Percentiles rank a stretch among this genome's conserved stretches.
These are phyloP conservation scores for Colletotrichum chlorophyti DNA, from an alignment of 2,329 filamentous ascomycete genomes.

Conservation along the genomic window DNA sequence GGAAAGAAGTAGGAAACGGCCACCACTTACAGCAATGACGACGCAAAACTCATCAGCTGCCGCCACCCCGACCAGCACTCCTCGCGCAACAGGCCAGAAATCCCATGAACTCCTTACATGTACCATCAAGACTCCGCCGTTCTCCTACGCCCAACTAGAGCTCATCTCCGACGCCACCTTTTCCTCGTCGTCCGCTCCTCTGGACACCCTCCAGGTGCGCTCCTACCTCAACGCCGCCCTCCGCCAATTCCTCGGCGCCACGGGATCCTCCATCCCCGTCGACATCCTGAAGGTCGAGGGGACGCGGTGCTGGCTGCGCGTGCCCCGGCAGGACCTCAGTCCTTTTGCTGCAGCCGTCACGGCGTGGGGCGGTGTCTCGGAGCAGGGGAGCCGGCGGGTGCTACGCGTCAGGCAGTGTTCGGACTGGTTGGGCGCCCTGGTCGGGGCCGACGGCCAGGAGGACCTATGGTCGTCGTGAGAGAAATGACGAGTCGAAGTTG, in stretches of 20 bases:
- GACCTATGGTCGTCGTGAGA: conserved; percentile 56
- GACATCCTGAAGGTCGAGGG: conserved; percentile 72
- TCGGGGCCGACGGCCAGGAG: conserved; percentile 54
- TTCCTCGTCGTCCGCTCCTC: conserved; percentile 24
- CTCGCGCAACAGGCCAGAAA: conserved; percentile 34
- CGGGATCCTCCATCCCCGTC: conserved; percentile 70
- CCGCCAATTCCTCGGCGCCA: conserved; percentile 72
- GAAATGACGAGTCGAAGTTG: background rate
- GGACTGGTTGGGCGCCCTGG: conserved; percentile 68
- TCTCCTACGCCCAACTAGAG: conserved; percentile 64
- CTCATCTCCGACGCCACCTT: conserved; percentile 42
- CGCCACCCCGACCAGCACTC: background rate
- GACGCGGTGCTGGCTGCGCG: conserved; percentile 66
- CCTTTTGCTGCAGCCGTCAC: conserved; percentile 70
- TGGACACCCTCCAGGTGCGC: conserved; percentile 69
- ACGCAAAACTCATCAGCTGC: conserved; percentile 8
- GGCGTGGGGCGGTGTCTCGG: conserved; percentile 63
- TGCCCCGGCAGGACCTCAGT: conserved; percentile 66
- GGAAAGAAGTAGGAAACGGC: no score
- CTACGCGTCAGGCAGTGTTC: conserved; percentile 64
- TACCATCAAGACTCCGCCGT: conserved; percentile 58
- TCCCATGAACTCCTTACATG: conserved; percentile 57
- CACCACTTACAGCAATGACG: conserved; percentile 24
- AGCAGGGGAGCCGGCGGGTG: conserved; percentile 51
- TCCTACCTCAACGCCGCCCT: conserved; percentile 70